Base-by-base conservation (phyloP, 768 basidiomycete genomes). In the Clavulina sp. region DNA sequence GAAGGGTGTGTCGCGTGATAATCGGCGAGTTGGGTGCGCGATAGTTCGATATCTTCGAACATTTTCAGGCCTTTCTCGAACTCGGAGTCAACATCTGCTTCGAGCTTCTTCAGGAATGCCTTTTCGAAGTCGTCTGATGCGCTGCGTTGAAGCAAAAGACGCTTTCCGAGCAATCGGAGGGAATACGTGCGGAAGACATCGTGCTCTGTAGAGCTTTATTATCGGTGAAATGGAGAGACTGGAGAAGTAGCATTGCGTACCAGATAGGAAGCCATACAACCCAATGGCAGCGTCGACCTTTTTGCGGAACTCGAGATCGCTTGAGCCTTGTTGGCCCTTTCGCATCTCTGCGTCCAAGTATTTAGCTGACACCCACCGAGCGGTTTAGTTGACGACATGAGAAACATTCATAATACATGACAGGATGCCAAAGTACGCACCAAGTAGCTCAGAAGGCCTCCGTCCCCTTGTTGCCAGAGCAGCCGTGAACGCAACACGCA, bases 161-260 rank as follows among this genome's bases (percentile, higher is more conserved):
- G 74, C 68, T 85, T 91, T n/a, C 89, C 84, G 32, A 95, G 66
- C 33, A 80, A 77, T 7, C 86, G 79, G 65, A 83, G 83, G 63
- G 93, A 96, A 65, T 91, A 95, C 26, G 81, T 80, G 59, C 89
- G 76, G 64, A 95, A 96, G 30, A 93, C 86, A 60, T 95, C 89
- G 62, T 88, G 89, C 61, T 92, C 88, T 65, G 44, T 21, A 48
- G 32, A 21, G 13, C 28, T 5, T 38, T 26, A n/a, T n/a, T n/a
- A n/a, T n/a, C n/a, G n/a, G n/a, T 4, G 3, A 6, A 21, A 26
- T 28, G 41, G 31, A 18, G 21, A 51, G 44, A 3, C n/a, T 28
- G n/a, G 4, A n/a, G 43, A 40, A 29, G 18, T 5, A 24, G 48
- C 21, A 21, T 23, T 19, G 9, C 60, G 41, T 19, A 65, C 66